Base-by-base conservation (phyloP, 805 yeast genomes). In the Candida coquimbonensis region DNA sequence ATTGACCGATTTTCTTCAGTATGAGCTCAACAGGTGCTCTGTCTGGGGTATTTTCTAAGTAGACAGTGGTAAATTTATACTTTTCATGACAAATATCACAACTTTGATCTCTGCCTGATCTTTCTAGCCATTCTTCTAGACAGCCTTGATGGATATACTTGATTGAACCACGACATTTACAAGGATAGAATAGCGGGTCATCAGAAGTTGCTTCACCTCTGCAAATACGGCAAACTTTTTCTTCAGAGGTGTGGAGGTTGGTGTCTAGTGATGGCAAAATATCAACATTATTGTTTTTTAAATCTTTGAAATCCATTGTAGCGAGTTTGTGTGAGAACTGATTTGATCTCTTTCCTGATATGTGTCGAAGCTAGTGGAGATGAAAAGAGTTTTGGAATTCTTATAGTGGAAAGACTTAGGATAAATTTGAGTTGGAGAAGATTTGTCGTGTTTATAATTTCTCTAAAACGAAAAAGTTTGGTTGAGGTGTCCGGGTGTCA, bases 71-170 rank as follows among this genome's bases (percentile, higher is more conserved):
- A 62, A 86, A 86, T 46, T 70, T 73, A 63, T 84, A 89, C 27
- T 80, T 77, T 33, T 84, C 70, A 56, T 88, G 83, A 63, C 98
- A 93, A 36, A 93, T 85, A 62, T 91, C 98, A 73, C 98, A 93
- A 35, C 76, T 72, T 12, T 81, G 72, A 32, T 74, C 73, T 48
- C 81, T 78, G 27, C 67, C 67, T 24, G 58, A 54, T 44, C 54
- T 89, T 42, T 74, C 71, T 36, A 93, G 74, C 99, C 99, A 91
- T 57, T 87, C 93, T 56, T 80, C 68, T 39, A 91, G 66, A 63
- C 99, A 93, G 46, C 84, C 95, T 63, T 91, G 95, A 63, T 93
- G 99, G 44, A 93, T 87, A 57, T 81, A 90, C 61, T 83, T 84
- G 62, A 93, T 95, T 13, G 96, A 84, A 2, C 99, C 99, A 44